Percentiles rank a stretch among this genome's conserved stretches.
Conservation (phyloP, 345 rosid species). For the Mangifera indica region DNA sequence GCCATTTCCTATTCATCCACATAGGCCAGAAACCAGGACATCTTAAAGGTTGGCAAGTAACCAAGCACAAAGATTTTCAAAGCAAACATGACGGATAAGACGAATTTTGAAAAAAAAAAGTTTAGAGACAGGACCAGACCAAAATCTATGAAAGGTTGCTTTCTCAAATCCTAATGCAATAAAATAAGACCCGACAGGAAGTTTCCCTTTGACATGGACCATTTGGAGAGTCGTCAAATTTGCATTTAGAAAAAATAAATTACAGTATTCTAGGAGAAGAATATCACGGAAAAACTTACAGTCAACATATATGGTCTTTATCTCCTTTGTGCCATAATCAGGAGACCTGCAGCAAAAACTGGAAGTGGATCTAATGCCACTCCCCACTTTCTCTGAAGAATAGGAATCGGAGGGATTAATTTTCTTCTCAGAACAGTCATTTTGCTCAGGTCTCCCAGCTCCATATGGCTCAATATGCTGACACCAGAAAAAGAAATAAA, state of each 20-base stretch:
- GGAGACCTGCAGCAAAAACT: slow-evolving; percentile 52
- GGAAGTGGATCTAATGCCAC: slow-evolving; percentile 36
- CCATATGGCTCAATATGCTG: slow-evolving; percentile 88
- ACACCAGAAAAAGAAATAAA: slow-evolving; percentile 9
- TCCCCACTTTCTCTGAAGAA: slow-evolving; percentile 47
- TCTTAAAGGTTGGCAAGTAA: not conserved
- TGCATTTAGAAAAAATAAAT: not conserved
- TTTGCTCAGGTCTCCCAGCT: slow-evolving; percentile 43
- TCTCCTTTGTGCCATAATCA: slow-evolving; percentile 70
- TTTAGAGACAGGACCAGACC: not conserved
- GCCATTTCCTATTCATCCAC: not conserved
- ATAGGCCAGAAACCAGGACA: not conserved
- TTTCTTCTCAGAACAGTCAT: slow-evolving; percentile 42
- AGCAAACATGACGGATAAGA: not conserved
- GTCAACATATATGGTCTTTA: slow-evolving; percentile 93
- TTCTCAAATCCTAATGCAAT: not conserved
- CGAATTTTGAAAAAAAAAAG: no score
- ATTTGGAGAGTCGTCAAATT: not conserved
- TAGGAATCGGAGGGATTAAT: slow-evolving; percentile 40
- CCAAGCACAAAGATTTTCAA: not conserved
- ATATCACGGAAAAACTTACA: slow-evolving; percentile 53
- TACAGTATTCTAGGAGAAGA: not conserved
- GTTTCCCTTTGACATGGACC: slow-evolving; percentile 5
- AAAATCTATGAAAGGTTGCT: not conserved
- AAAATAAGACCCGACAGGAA: not conserved